Conservation (phyloP, 768 basidiomycete species). For the Rhodosporidiobolus sp. region DNA sequence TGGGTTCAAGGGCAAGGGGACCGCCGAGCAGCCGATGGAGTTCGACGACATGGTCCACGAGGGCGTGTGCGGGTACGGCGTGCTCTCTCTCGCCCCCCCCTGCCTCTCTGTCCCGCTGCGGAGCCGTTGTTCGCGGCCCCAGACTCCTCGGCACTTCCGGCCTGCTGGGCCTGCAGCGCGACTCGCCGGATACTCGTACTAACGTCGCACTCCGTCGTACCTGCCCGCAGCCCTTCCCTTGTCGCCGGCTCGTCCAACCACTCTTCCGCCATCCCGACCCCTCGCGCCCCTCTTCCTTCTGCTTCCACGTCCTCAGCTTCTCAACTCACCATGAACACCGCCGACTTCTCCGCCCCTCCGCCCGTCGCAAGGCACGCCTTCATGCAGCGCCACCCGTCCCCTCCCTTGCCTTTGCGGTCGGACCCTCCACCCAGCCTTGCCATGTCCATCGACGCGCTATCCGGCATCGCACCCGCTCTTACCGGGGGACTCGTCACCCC, state of each 20-base stretch:
- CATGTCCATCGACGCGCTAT: constrained; percentile 21
- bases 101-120: not conserved
- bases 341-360: no score
- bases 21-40: constrained; percentile 8
- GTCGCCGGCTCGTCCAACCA: not conserved
- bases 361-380: no score
- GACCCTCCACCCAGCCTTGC: constrained; percentile 15
- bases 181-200: not conserved
- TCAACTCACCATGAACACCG: no score
- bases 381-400: not conserved
- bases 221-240: not conserved
- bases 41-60: constrained; percentile 39
- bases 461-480: constrained; percentile 24
- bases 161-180: not conserved
- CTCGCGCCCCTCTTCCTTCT: no score
- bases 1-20: not conserved
- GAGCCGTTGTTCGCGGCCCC: no score
- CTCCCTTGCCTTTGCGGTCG: not conserved
- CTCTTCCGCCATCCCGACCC: not conserved
- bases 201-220: constrained; percentile 13
- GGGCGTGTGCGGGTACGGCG: constrained; percentile 39
- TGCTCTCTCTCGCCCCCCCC: not conserved
- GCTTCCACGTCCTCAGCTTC: no score
- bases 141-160: not conserved
- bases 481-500: constrained; percentile 26